Conservation (phyloP, 1,139 yeast genomes). For the Yamadazyma atmosphaerica region DNA sequence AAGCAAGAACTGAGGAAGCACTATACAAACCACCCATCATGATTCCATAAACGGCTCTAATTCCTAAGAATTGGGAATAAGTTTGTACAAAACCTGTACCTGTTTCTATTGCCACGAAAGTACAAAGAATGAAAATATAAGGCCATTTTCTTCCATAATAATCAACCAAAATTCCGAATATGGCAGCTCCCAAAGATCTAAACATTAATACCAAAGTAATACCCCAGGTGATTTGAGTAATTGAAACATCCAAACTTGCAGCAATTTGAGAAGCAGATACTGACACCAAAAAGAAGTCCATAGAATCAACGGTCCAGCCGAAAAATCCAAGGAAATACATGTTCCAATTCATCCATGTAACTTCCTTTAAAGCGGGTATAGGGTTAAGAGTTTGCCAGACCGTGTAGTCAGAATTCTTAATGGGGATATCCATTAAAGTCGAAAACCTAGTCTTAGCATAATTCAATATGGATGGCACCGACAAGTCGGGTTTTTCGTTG, state of each 20-base stretch:
- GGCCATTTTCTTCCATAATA: constrained; percentile 76
- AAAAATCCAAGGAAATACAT: constrained; percentile 62
- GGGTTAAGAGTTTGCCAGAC: constrained; percentile 30
- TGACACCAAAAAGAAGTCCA: constrained; percentile 74
- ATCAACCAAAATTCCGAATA: constrained; percentile 69
- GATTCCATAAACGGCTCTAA: constrained; percentile 43
- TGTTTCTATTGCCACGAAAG: constrained; percentile 61
- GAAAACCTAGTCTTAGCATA: constrained; percentile 30
- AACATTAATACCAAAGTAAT: constrained; percentile 77
- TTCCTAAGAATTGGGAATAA: constrained; percentile 64
- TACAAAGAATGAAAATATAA: constrained; percentile 49
- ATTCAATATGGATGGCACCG: constrained; percentile 20
- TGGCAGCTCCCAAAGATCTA: constrained; percentile 74
- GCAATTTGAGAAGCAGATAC: constrained; percentile 61
- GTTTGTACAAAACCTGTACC: constrained; percentile 73
- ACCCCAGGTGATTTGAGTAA: constrained; percentile 72
- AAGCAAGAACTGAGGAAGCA: constrained; percentile 29
- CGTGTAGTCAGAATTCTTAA: constrained; percentile 14
- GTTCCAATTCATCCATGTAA: constrained; percentile 45
- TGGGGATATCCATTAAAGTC: constrained; percentile 23
- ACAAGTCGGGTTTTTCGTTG: constrained; percentile 28
- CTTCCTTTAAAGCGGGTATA: constrained; percentile 28
- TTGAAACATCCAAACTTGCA: constrained; percentile 44
- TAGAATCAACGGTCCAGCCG: constrained; percentile 82
- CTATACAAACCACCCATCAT: constrained; percentile 44